phyloP scores from a whole-genome alignment of 2,329 filamentous ascomycete species.

The Diaporthe citri region DNA sequence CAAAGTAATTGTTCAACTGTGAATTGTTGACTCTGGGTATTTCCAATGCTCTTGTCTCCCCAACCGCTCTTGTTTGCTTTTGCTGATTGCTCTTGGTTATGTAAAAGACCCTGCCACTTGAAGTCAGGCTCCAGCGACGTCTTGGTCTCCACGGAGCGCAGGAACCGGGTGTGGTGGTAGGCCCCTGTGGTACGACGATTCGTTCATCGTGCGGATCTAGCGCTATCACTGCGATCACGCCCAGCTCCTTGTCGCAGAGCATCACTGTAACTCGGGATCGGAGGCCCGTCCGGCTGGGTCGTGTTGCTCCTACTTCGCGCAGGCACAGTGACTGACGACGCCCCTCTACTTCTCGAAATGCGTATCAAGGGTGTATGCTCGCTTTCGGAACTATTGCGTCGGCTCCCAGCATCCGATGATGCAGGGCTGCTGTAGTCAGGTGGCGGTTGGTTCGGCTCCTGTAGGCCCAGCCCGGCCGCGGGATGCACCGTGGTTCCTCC shows the following conservation, averaged over 20 bases:
- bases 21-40: slow-evolving; percentile 33
- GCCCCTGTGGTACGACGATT: neutral
- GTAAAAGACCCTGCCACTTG: neutral
- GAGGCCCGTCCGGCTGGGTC: slow-evolving; percentile 61
- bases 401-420: slow-evolving; percentile 68
- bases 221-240: slow-evolving; percentile 59
- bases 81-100: slow-evolving; percentile 9
- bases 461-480: slow-evolving; percentile 59
- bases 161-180: neutral
- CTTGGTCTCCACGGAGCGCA: neutral
- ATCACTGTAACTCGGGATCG: slow-evolving; percentile 87
- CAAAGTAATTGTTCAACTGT: slow-evolving; percentile 24
- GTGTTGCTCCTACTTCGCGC: slow-evolving; percentile 44
- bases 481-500: slow-evolving; percentile 52
- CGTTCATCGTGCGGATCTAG: slow-evolving; percentile 43
- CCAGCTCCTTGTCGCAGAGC: slow-evolving; percentile 71
- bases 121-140: neutral
- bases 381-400: slow-evolving; percentile 69
- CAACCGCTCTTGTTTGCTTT: slow-evolving; percentile 5
- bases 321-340: slow-evolving; percentile 58
- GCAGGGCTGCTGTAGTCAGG: slow-evolving; percentile 79
- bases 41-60: slow-evolving; percentile 31
- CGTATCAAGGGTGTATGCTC: slow-evolving; percentile 67
- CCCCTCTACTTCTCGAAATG: slow-evolving; percentile 63
- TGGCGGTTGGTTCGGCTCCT: slow-evolving; percentile 73